These are phyloP conservation scores for Rhodotorula toruloides DNA, from an alignment of 768 basidiomycete species.

Conservation along the genomic window DNA sequence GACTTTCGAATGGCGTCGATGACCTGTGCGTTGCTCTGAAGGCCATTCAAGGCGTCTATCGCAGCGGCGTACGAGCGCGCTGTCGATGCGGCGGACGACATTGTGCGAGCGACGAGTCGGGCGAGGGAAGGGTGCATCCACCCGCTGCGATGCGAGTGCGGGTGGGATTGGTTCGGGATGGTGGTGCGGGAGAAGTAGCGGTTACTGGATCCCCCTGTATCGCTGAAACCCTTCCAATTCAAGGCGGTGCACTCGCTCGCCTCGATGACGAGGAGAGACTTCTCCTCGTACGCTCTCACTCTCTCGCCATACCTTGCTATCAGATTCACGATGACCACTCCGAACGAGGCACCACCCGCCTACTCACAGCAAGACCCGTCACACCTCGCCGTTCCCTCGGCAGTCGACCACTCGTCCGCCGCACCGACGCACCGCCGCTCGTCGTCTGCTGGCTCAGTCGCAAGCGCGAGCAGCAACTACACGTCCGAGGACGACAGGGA, in stretches of 20 bases:
- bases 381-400: constrained; percentile 4
- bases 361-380: constrained; percentile 9
- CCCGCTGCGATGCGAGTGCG: too few relatives aligned
- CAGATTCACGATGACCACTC: too few relatives aligned
- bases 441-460: neutral
- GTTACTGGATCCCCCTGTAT: too few relatives aligned
- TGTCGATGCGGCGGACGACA: neutral
- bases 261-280: too few relatives aligned
- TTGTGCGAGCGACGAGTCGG: neutral
- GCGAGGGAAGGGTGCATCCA: constrained; percentile 1
- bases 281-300: too few relatives aligned
- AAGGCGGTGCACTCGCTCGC: too few relatives aligned
- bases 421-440: neutral
- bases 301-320: too few relatives aligned
- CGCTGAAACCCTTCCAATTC: too few relatives aligned
- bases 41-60: constrained; percentile 48
- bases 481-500: constrained; percentile 8
- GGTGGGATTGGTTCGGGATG: too few relatives aligned
- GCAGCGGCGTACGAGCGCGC: constrained; percentile 44
- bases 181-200: too few relatives aligned
- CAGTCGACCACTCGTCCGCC: neutral
- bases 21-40: constrained; percentile 86
- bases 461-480: neutral
- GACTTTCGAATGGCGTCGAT: constrained; percentile 75
- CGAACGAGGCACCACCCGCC: constrained; percentile 17